Evolutionary conservation across 1,284 basidiomycete genomes (phyloP), one percentile per base, ranked within the genome.

Genomic region (Apiotrichum montevideense): DNA sequence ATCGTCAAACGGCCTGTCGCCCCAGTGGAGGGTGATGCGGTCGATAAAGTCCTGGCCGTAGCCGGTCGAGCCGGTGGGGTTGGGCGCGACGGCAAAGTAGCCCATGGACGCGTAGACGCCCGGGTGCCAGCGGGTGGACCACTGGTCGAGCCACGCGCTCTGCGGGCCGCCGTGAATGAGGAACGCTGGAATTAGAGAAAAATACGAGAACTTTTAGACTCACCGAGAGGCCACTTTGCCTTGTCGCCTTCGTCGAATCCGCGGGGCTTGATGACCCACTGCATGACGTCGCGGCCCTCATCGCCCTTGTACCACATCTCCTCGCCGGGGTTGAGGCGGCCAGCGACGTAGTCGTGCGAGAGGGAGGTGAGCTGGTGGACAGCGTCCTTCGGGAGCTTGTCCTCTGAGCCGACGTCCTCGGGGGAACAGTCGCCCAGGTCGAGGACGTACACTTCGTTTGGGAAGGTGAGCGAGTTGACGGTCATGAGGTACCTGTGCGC

Each of bases 41-140:
- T 94, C 87, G 21, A 86, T 88, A 57, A 96, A 84, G 29, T 86
- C 88, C 82, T 91, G 90, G 2, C 90, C 90, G 64, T 91, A 94
- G 0, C 87, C 85, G 2, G 90, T 92, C 45, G 86, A 88, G 6
- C 90, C 91, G 1, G 90, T 91, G 2, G 90, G 90, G 70, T 96
- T 96, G 65, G 93, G 86, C 21, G 86, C 81, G 35, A 94, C 80
- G 13, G 85, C 83, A 65, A 93, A 85, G 73, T 94, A 95, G 0
- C 91, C 80, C 49, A 68, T 63, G 2, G 67, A 61, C 1, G 78
- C 77, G 52, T 69, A 79, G 3, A 78, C 52, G 64, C 90, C 88
- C 0, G 85, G 87, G 74, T 95, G 95, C 90, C 91, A 96, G 49
- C 90, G 79, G 37, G 84, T 89, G 2, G 84, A 86, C 89, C 90